phyloP scores from a whole-genome alignment of 2,329 filamentous ascomycete genomes.

The Nemania sp. region DNA sequence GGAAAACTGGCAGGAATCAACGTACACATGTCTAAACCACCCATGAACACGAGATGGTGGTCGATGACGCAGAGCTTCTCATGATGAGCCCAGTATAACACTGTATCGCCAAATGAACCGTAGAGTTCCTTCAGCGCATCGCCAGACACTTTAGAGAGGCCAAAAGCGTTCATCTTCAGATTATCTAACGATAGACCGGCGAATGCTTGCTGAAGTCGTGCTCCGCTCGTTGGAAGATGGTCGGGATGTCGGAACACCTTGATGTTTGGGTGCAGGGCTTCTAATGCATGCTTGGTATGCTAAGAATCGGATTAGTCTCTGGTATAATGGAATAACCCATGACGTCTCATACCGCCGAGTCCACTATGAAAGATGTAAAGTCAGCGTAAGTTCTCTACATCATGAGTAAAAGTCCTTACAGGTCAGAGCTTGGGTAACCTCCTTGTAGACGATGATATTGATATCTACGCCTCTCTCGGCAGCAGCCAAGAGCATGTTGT shows the following conservation, averaged over 20 bases:
- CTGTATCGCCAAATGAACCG: conserved; percentile 77
- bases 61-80: conserved; percentile 89
- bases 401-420: conserved; percentile 56
- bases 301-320: conserved; percentile 35
- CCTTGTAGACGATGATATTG: conserved; percentile 90
- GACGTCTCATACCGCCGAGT: conserved; percentile 44
- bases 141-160: conserved; percentile 66
- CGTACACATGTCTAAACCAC: conserved; percentile 79
- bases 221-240: conserved; percentile 70
- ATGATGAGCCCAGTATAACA: conserved; percentile 91
- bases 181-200: conserved; percentile 50
- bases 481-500: conserved; percentile 79
- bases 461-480: conserved; percentile 83
- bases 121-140: conserved; percentile 80
- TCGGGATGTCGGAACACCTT: conserved; percentile 89
- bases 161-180: conserved; percentile 45
- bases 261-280: conserved; percentile 80
- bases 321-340: neutral
- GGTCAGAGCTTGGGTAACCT: conserved; percentile 79
- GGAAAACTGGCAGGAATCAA: neutral
- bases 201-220: conserved; percentile 68
- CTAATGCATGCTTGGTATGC: conserved; percentile 80
- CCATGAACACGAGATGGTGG: conserved; percentile 83
- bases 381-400: conserved; percentile 20
- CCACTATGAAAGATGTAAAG: conserved; percentile 34